Evolutionary conservation across 768 basidiomycete species (phyloP).

Genomic region (Amanita jacksonii): DNA sequence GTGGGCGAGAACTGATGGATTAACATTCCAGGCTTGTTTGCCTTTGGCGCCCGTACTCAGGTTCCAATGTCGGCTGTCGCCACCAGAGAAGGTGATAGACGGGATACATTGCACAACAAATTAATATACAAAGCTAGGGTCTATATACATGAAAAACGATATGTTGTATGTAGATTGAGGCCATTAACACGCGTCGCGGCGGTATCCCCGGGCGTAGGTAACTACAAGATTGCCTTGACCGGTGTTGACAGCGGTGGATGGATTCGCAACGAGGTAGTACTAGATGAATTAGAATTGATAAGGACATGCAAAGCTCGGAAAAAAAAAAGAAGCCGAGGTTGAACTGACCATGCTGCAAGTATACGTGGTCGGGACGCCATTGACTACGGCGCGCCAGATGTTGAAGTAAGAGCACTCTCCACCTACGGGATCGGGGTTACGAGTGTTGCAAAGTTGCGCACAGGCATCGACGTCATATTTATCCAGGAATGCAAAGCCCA

Average conservation of each 20-base stretch:
- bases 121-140: too few species aligned
- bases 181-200: too few species aligned
- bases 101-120: too few species aligned
- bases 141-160: too few species aligned
- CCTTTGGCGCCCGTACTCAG: too few species aligned
- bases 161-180: too few species aligned
- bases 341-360: conserved; percentile 37
- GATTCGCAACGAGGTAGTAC: conserved; percentile 36
- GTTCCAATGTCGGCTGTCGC: too few species aligned
- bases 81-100: too few species aligned
- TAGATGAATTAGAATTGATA: conserved; percentile 10
- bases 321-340: background rate
- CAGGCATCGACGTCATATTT: conserved; percentile 38
- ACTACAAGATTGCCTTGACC: conserved; percentile 37
- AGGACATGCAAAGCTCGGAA: background rate
- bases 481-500: conserved; percentile 41
- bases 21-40: too few species aligned
- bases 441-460: conserved; percentile 32
- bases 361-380: conserved; percentile 37
- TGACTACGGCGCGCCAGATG: conserved; percentile 41
- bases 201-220: conserved; percentile 38
- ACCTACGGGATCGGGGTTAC: conserved; percentile 30
- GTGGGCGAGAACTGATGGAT: too few species aligned
- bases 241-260: conserved; percentile 34
- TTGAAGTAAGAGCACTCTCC: conserved; percentile 44